Percentiles rank a stretch among this genome's conserved stretches.
These are phyloP conservation scores for Tylopilus subfusipes DNA, from an alignment of 768 basidiomycete species.

Conservation along the genomic window DNA sequence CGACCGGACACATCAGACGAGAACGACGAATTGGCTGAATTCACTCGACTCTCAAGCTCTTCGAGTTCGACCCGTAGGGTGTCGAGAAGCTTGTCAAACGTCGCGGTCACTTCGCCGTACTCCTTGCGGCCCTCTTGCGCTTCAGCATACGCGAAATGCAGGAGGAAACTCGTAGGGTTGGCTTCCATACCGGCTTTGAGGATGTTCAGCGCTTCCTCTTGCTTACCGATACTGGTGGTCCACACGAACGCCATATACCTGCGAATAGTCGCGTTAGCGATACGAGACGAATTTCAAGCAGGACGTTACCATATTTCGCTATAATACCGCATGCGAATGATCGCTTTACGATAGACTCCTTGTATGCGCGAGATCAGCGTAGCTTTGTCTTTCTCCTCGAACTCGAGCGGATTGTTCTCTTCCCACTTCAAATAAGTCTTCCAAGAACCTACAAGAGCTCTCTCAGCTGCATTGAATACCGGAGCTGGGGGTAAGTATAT, in stretches of 20 bases:
- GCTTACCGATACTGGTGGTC: conserved; percentile 68
- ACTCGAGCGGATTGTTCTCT: conserved; percentile 87
- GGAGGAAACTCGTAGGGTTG: conserved; percentile 81
- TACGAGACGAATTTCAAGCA: neutral
- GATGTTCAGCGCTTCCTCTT: conserved; percentile 78
- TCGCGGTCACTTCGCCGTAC: conserved; percentile 61
- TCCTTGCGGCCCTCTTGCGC: conserved; percentile 61
- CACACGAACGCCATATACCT: conserved; percentile 93
- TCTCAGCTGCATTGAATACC: conserved; percentile 68
- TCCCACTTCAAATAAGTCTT: conserved; percentile 94
- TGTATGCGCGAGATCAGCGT: conserved; percentile 68
- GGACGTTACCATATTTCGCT: conserved; percentile 82
- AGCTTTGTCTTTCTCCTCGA: conserved; percentile 77
- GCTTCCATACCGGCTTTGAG: conserved; percentile 85
- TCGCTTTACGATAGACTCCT: conserved; percentile 83
- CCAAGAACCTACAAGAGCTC: conserved; percentile 80
- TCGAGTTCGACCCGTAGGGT: conserved; percentile 65
- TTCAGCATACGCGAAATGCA: conserved; percentile 90
- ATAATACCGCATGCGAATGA: conserved; percentile 91
- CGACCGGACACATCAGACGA: conserved; percentile 34
- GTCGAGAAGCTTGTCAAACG: conserved; percentile 71
- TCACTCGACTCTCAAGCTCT: conserved; percentile 45
- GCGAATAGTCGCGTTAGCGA: conserved; percentile 10
- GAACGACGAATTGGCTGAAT: conserved; percentile 37
- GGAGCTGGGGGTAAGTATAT: conserved; percentile 69